These are phyloP conservation scores for Neurospora terricola DNA, from an alignment of 495 filamentous ascomycete species.

Conservation along the genomic window DNA sequence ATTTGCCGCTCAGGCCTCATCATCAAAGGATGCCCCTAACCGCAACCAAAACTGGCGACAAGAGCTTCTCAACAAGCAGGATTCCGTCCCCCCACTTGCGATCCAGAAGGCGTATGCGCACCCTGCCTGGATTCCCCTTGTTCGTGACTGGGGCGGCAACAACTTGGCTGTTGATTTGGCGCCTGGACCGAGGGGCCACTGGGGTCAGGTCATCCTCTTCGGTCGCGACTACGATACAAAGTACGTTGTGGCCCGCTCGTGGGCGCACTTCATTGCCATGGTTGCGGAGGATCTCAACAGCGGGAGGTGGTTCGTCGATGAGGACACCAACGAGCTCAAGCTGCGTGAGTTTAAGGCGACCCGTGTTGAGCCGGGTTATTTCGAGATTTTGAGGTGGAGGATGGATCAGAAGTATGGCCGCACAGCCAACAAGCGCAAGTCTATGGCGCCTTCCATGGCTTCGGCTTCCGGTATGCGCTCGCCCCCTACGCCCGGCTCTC, in stretches of 20 bases:
- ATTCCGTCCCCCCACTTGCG: slow-evolving; percentile 74
- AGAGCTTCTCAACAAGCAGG: slow-evolving; percentile 74
- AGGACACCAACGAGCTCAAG: slow-evolving; percentile 85
- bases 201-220: slow-evolving; percentile 95
- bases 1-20: slow-evolving; percentile 41
- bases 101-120: slow-evolving; percentile 93
- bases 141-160: slow-evolving; percentile 97
- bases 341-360: slow-evolving; percentile 80
- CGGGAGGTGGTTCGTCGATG: slow-evolving; percentile 79
- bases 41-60: slow-evolving; percentile 69
- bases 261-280: slow-evolving; percentile 76
- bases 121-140: slow-evolving; percentile 90
- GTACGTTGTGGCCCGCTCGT: slow-evolving; percentile 89
- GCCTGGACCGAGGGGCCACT: slow-evolving; percentile 79
- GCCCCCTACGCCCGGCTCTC: slow-evolving; percentile 8
- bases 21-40: slow-evolving; percentile 27
- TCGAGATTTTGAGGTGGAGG: slow-evolving; percentile 90
- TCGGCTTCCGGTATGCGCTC: slow-evolving; percentile 37
- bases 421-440: slow-evolving; percentile 35
- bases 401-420: slow-evolving; percentile 90
- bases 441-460: slow-evolving; percentile 23
- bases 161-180: slow-evolving; percentile 90
- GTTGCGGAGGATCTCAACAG: slow-evolving; percentile 84
- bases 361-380: slow-evolving; percentile 84
- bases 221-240: slow-evolving; percentile 98